Evolutionary conservation across 2,329 filamentous ascomycete genomes (phyloP).

Genomic region (Pyrenochaeta sp.): DNA sequence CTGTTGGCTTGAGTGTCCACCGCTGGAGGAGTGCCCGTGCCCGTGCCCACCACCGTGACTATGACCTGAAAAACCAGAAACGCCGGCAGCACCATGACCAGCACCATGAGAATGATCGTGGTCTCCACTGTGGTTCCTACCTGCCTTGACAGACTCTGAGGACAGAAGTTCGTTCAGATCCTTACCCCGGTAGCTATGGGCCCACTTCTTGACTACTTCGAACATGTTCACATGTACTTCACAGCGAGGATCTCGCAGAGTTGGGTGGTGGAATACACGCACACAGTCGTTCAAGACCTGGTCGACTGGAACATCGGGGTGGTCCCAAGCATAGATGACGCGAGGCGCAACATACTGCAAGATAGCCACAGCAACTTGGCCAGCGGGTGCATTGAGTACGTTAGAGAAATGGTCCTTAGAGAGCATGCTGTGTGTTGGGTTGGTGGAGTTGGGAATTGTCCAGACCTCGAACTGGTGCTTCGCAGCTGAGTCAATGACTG

Average conservation of each 20-base stretch:
- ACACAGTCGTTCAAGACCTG: constrained; percentile 85
- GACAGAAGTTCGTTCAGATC: constrained; percentile 79
- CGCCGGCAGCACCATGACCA: constrained; percentile 40
- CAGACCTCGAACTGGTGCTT: constrained; percentile 62
- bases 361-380: constrained; percentile 63
- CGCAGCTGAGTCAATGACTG: constrained; percentile 64
- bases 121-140: constrained; percentile 74
- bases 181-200: constrained; percentile 71
- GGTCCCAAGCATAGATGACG: constrained; percentile 91
- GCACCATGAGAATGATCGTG: constrained; percentile 44
- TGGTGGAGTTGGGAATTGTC: constrained; percentile 56
- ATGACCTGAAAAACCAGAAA: constrained; percentile 31
- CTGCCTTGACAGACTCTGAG: constrained; percentile 81
- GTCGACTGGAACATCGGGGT: constrained; percentile 80
- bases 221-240: constrained; percentile 93
- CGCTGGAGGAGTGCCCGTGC: constrained; percentile 10
- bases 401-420: constrained; percentile 63
- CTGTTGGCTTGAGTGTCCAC: constrained; percentile 5
- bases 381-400: constrained; percentile 59
- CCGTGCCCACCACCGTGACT: constrained; percentile 23
- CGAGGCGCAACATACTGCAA: constrained; percentile 88
- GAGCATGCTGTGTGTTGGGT: constrained; percentile 62
- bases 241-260: constrained; percentile 75
- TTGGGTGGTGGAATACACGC: constrained; percentile 89
- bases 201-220: constrained; percentile 83